Base-by-base conservation (phyloP, 2,329 filamentous ascomycete species). In the Fusarium anguioides region DNA sequence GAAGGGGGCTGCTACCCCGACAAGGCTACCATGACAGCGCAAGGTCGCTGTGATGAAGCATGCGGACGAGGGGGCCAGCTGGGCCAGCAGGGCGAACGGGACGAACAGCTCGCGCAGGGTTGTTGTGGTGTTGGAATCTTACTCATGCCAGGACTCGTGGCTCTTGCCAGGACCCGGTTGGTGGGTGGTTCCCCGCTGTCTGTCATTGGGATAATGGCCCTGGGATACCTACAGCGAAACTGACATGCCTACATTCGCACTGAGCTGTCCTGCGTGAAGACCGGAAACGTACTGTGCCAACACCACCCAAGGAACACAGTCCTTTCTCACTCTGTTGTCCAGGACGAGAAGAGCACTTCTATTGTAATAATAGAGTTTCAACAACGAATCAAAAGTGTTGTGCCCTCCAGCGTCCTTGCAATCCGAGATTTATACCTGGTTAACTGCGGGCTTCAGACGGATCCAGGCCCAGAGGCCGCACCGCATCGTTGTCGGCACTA, bases 401-500 rank as follows among this genome's bases (percentile, higher is more conserved):
- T 65, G 57, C 59, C 65, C 59, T 71, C 56, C 56, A 54, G 48
- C 44, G 60, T 56, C 65, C 53, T 55, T 68, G 66, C 40, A 63
- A 67, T 40, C 55, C 46, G 62, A 36, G 58, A 39, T 69, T 69
- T 57, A 63, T 69, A 67, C 66, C 66, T 69, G 57, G 66, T 63
- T 51, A 18, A 49, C 39, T 61, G 61, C 49, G 60, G 65, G 61
- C 52, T 69, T 57, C 66, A 67, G 62, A 61, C 44, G 57, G 53
- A 63, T 70, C 63, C 69, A 68, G 69, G 57, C 62, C 61, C 49
- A 66, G 51, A 71, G 66, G 26, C 68, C 55, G 55, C 55, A 68
- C 54, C 48, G 50, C 68, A 71, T 71, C 68, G 68, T 70, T 70
- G 70, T 67, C 70, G 70, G 70, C 70, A 72, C 70, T 69, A 72